Evolutionary conservation across 2,329 filamentous ascomycete genomes (phyloP).

Genomic region (Helotiales sp.): DNA sequence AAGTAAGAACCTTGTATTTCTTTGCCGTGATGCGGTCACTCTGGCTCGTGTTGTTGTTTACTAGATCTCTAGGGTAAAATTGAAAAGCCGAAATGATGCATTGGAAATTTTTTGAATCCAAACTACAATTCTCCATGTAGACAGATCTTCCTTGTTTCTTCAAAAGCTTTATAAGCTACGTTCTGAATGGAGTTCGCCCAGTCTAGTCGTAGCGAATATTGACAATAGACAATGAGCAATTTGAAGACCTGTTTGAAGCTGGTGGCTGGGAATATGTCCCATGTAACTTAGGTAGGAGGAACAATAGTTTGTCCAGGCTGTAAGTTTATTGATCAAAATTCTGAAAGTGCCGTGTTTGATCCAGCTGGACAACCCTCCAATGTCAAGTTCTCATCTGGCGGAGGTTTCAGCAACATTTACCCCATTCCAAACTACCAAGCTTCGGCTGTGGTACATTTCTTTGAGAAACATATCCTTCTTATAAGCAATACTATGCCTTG

Average conservation of each 20-base stretch:
- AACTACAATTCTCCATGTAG: slow-evolving; percentile 46
- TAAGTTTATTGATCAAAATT: slow-evolving; percentile 44
- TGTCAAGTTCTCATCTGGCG: slow-evolving; percentile 46
- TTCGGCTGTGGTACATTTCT: slow-evolving; percentile 19
- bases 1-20: too few species aligned
- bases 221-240: slow-evolving; percentile 33
- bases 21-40: not conserved
- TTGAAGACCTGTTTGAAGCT: not conserved
- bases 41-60: not conserved
- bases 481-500: slow-evolving; percentile 30
- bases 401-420: slow-evolving; percentile 54
- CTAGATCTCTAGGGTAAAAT: not conserved
- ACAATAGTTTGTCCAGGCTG: slow-evolving; percentile 38
- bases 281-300: not conserved
- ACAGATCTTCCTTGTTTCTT: slow-evolving; percentile 46
- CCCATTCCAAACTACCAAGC: slow-evolving; percentile 52
- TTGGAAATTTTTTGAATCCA: slow-evolving; percentile 45
- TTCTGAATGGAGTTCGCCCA: slow-evolving; percentile 42
- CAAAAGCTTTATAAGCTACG: slow-evolving; percentile 36
- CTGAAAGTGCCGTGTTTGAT: slow-evolving; percentile 37
- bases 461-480: slow-evolving; percentile 19
- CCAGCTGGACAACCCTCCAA: slow-evolving; percentile 24
- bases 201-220: slow-evolving; percentile 42
- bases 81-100: not conserved
- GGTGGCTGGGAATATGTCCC: not conserved